Evolutionary conservation across 208 protist genomes (phyloP).

Genomic region (Wallacemonas sp.): DNA sequence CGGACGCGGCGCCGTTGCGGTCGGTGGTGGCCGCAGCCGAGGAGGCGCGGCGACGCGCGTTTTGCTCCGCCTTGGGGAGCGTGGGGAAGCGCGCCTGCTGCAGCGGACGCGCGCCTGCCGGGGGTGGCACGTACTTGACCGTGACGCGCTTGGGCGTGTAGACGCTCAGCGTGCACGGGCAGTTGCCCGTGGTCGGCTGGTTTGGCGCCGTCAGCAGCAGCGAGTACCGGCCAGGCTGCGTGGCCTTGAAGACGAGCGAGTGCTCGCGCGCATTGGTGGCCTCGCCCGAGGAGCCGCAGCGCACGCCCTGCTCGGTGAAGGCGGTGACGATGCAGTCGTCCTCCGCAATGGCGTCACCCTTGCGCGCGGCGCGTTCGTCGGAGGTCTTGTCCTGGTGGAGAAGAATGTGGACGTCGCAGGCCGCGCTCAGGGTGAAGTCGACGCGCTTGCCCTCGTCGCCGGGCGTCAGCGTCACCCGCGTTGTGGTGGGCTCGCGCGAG

Average conservation of each 20-base stretch:
- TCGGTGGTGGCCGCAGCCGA: conserved; percentile 7
- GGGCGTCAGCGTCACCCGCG: conserved; percentile 44
- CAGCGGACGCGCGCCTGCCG: conserved; percentile 45
- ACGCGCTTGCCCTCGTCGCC: conserved; percentile 47
- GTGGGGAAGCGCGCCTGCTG: conserved; percentile 47
- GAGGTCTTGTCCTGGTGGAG: conserved; percentile 73
- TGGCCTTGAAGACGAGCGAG: conserved; percentile 61
- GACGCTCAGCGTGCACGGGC: conserved; percentile 62
- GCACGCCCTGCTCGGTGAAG: conserved; percentile 66
- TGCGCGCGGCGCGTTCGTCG: conserved; percentile 23
- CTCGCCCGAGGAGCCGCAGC: conserved; percentile 54
- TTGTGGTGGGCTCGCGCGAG: conserved; percentile 42
- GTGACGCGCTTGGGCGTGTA: conserved; percentile 61
- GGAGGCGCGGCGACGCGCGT: conserved; percentile 4
- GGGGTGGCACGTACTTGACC: conserved; percentile 59
- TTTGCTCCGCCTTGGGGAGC: conserved; percentile 29
- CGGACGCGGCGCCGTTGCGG: conserved; percentile 8
- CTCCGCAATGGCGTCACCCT: conserved; percentile 68
- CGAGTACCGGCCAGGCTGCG: conserved; percentile 54
- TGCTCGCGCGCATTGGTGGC: conserved; percentile 82
- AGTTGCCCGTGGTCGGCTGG: conserved; percentile 40
- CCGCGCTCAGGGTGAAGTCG: conserved; percentile 62
- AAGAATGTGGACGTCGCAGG: conserved; percentile 78
- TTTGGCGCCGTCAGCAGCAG: conserved; percentile 59
- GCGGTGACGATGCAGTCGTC: conserved; percentile 61